These are phyloP conservation scores for Penicillium lividum DNA, from an alignment of 495 filamentous ascomycete species.

Conservation along the genomic window DNA sequence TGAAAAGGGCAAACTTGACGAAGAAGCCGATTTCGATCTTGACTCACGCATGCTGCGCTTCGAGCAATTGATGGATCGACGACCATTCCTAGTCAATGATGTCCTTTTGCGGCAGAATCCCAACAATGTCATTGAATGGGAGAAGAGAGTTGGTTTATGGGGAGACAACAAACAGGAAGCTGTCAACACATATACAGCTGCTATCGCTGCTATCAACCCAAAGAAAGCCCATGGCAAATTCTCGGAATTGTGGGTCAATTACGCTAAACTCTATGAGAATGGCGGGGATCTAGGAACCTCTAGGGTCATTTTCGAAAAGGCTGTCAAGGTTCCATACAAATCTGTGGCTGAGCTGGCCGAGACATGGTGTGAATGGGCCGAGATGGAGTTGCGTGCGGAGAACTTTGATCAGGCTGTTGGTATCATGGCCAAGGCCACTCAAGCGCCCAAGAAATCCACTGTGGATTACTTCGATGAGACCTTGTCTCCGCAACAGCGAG, in stretches of 20 bases:
- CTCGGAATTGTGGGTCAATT: constrained; percentile 94
- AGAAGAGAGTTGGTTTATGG: constrained; percentile 93
- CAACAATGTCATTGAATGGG: constrained; percentile 96
- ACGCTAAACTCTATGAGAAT: constrained; percentile 95
- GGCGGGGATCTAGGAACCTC: constrained; percentile 84
- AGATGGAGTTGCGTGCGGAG: constrained; percentile 93
- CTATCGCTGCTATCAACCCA: constrained; percentile 87
- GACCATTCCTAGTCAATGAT: constrained; percentile 96
- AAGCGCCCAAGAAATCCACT: constrained; percentile 89
- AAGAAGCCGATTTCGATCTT: constrained; percentile 90
- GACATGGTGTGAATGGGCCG: constrained; percentile 98
- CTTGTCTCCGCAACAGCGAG: constrained; percentile 88
- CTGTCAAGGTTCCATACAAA: constrained; percentile 95
- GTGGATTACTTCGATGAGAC: constrained; percentile 99
- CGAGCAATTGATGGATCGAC: constrained; percentile 95
- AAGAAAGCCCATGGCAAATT: constrained; percentile 95
- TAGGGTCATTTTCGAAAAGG: constrained; percentile 93
- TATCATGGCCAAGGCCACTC: constrained; percentile 96
- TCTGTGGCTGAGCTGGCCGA: constrained; percentile 93
- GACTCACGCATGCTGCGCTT: constrained; percentile 98
- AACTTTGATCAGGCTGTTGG: constrained; percentile 93
- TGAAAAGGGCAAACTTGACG: constrained; percentile 76
- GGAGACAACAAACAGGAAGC: constrained; percentile 88
- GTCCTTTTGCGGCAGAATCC: constrained; percentile 94
- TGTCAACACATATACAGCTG: constrained; percentile 92